Percentiles rank a stretch among this genome's conserved stretches.
phyloP scores from a whole-genome alignment of 495 filamentous ascomycete species.

The Podospora didyma region DNA sequence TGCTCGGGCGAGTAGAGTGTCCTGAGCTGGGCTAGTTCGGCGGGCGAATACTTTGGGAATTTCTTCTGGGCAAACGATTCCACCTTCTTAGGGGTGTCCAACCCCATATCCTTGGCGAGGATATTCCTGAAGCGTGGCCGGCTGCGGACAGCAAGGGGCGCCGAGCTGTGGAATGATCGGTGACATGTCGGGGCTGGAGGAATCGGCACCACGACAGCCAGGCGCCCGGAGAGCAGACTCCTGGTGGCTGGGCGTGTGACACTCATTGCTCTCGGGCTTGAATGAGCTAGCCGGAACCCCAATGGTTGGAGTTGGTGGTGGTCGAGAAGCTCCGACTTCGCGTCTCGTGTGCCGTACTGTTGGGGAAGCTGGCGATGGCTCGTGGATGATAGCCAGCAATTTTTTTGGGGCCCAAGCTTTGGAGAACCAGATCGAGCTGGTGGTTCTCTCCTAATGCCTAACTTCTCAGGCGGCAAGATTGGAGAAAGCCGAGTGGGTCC shows the following conservation, averaged over 20 bases:
- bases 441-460: too few relatives aligned
- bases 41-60: conserved; percentile 62
- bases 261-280: conserved; percentile 22
- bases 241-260: conserved; percentile 30
- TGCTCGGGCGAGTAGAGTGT: conserved; percentile 75
- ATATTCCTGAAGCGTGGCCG: conserved; percentile 42
- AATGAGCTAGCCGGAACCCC: not conserved
- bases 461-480: not conserved
- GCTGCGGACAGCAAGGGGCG: conserved; percentile 33
- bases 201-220: conserved; percentile 12
- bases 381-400: conserved; percentile 7
- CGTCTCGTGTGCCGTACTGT: not conserved
- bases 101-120: conserved; percentile 39
- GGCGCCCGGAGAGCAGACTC: conserved; percentile 29
- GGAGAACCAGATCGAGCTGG: not conserved
- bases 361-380: not conserved
- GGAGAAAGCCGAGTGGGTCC: too few relatives aligned
- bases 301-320: conserved; percentile 3
- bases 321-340: conserved; percentile 1
- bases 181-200: conserved; percentile 21
- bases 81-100: conserved; percentile 34
- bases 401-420: conserved; percentile 20
- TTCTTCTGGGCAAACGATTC: conserved; percentile 40
- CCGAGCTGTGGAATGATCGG: conserved; percentile 41
- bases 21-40: conserved; percentile 59